A percentile compares a stretch with the other conserved stretches of the same genome.
Conservation (phyloP, 495 filamentous ascomycete genomes). For the Annulohypoxylon nitens region DNA sequence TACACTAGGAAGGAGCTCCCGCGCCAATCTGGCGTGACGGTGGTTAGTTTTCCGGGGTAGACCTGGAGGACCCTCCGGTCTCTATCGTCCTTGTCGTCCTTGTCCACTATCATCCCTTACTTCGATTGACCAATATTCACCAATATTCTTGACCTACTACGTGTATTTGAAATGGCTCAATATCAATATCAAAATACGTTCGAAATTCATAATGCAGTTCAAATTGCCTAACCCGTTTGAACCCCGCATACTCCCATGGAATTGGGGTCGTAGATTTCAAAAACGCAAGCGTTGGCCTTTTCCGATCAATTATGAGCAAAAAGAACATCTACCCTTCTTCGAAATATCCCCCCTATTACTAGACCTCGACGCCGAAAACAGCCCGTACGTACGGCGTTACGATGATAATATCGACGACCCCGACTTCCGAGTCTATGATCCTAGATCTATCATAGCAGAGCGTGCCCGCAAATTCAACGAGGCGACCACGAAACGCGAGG, state of each 20-base stretch:
- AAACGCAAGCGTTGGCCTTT: neutral
- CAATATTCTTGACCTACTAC: too few relatives aligned
- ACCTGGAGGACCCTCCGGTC: neutral
- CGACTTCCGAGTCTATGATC: neutral
- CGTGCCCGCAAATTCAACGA: constrained; percentile 41
- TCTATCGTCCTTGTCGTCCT: neutral
- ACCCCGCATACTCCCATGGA: constrained; percentile 21
- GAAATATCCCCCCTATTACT: constrained; percentile 40
- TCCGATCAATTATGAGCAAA: neutral
- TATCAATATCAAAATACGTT: neutral
- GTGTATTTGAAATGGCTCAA: constrained; percentile 4
- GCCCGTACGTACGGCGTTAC: constrained; percentile 41
- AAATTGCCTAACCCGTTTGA: constrained; percentile 11
- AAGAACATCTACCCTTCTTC: constrained; percentile 10
- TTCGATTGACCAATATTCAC: neutral
- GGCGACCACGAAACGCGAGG: constrained; percentile 19
- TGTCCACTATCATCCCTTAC: neutral
- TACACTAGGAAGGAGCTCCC: constrained; percentile 3
- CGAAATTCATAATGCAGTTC: constrained; percentile 31
- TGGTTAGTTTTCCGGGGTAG: constrained; percentile 21
- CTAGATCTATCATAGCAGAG: neutral
- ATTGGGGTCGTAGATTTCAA: too few relatives aligned
- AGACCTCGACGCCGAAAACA: constrained; percentile 49
- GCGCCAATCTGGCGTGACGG: neutral
- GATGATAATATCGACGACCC: constrained; percentile 27